phyloP scores from a whole-genome alignment of 371 early-diverging fungal species.

The Saksenaea vasiformis region DNA sequence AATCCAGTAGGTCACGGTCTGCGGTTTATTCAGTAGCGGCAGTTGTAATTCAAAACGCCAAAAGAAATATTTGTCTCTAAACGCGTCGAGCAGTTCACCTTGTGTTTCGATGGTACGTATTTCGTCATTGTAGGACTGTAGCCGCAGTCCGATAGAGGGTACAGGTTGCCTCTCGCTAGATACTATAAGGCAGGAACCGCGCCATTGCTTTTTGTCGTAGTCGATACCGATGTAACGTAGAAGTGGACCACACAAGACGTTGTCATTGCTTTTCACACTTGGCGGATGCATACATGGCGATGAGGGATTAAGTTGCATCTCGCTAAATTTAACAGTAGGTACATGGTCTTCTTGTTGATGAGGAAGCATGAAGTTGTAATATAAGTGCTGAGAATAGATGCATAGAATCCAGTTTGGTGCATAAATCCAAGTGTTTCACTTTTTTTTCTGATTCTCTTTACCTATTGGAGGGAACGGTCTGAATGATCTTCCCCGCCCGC shows the following conservation, averaged over 20 bases:
- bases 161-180: conserved; percentile 26
- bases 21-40: conserved; percentile 15
- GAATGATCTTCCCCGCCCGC: too few species aligned
- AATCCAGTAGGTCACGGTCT: conserved; percentile 22
- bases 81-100: conserved; percentile 24
- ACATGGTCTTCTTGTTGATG: too few species aligned
- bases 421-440: too few species aligned
- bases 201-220: conserved; percentile 29
- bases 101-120: not conserved
- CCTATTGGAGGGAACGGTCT: too few species aligned
- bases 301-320: too few species aligned
- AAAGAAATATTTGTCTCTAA: conserved; percentile 31
- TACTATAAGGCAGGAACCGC: conserved; percentile 36
- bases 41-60: conserved; percentile 37
- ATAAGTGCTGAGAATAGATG: too few species aligned
- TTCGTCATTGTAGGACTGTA: not conserved
- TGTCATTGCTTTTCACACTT: not conserved
- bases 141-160: conserved; percentile 17
- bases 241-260: conserved; percentile 36
- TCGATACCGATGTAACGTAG: conserved; percentile 35
- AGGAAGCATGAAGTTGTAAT: too few species aligned
- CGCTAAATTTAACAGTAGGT: too few species aligned
- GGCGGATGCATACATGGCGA: too few species aligned
- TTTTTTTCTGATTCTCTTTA: too few species aligned
- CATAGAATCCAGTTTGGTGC: too few species aligned